Evolutionary conservation across 2,329 filamentous ascomycete species (phyloP).

Genomic region (Penicillium concentricum): DNA sequence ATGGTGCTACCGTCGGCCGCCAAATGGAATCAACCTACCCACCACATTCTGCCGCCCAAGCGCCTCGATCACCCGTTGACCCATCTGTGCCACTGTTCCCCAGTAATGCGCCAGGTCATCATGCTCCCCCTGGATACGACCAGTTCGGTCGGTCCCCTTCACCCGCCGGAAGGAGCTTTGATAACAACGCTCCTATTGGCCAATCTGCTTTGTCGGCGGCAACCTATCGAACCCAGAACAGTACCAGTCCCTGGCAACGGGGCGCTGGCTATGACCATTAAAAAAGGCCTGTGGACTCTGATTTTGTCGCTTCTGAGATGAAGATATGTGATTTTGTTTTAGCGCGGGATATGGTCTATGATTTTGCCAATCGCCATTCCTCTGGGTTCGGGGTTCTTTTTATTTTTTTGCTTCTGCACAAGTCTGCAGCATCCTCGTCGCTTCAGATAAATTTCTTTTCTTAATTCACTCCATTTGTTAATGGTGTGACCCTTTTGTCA

Average conservation of each 20-base stretch:
- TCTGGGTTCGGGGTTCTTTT: constrained; percentile 23
- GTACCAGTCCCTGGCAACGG: constrained; percentile 63
- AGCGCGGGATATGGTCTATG: constrained; percentile 31
- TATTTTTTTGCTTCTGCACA: constrained; percentile 10
- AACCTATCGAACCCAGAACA: constrained; percentile 50
- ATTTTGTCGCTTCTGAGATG: constrained; percentile 34
- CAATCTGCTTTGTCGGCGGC: constrained; percentile 27
- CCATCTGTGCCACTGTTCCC: constrained; percentile 49
- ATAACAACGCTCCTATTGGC: constrained; percentile 32
- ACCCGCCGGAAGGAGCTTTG: constrained; percentile 35
- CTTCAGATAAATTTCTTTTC: constrained; percentile 9
- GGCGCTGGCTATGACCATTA: constrained; percentile 64
- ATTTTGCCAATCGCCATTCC: constrained; percentile 21
- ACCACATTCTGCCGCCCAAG: constrained; percentile 33
- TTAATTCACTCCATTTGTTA: constrained; percentile 12
- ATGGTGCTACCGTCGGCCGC: constrained; percentile 50
- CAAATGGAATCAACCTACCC: constrained; percentile 31
- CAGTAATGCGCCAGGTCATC: constrained; percentile 40
- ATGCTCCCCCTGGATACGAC: constrained; percentile 42
- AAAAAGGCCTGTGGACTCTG: constrained; percentile 20
- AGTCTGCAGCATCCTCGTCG: constrained; percentile 4
- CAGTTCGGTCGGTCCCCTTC: constrained; percentile 28
- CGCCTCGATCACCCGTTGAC: constrained; percentile 51
- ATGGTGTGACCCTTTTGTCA: constrained; percentile 24
- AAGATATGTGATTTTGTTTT: constrained; percentile 38